Base-by-base conservation (phyloP, 1,139 yeast genomes). In the Suhomyces ambrosiae region DNA sequence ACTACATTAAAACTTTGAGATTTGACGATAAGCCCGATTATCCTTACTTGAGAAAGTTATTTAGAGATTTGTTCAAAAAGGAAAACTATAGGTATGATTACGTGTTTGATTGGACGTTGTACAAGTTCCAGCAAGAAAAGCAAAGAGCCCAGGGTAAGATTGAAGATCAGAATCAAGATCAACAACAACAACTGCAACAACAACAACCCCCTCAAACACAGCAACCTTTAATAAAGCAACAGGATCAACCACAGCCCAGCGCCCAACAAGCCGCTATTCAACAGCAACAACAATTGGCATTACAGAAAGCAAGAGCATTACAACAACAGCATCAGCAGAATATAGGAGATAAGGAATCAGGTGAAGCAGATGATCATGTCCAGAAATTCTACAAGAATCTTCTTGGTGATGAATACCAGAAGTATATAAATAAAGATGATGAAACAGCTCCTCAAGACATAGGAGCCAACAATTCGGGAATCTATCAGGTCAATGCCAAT, bases 1-100 rank as follows among this genome's bases (percentile, higher is more conserved):
- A 83, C 54, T 92, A 92, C 63, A 85, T 95, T 42, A 86, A 94
- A 53, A 84, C 94, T 34, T 77, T 92, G 56, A 79, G 96, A 50
- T 92, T 92, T 60, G 97, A 92, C 58, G 97, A 92, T 62, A 88
- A 89, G 61, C 98, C 98, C 6, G 97, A 92, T 65, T 92, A 92
- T 62, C 79, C 85, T 35, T 90, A 85, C 60, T 76, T 92, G 63
- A 84, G 97, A 57, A 85, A 88, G 61, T 73, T 92, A 44, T 85
- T 92, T 65, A 81, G 97, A 56, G 97, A 90, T 59, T 74, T 92
- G 57, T 88, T 89, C 61, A 76, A 87, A 49, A 81, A 94, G 48
- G 92, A 90, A 61, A 88, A 88, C 46, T 92, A 88, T 63, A 82
- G 86, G 52, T 92, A 90, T 62, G 98, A 92, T 65, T 92, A 89